Conservation (phyloP, 306 rosid species). For the Fagus sylvatica region DNA sequence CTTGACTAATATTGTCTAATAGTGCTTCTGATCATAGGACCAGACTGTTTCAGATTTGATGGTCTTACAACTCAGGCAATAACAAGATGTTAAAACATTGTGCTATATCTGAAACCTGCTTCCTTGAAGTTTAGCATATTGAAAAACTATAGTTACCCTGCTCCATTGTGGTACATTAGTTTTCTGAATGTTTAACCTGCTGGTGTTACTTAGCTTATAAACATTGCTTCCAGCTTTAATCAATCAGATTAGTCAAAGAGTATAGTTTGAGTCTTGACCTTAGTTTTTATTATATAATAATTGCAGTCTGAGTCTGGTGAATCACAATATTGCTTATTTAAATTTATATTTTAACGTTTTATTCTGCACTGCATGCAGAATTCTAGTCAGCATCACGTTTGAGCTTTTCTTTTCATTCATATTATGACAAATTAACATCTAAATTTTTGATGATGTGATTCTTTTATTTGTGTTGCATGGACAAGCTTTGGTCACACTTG, state of each 20-base stretch:
- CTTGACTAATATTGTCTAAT: background rate
- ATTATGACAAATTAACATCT: background rate
- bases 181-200: background rate
- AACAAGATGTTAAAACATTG: background rate
- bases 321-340: background rate
- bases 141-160: background rate
- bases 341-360: background rate
- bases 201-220: background rate
- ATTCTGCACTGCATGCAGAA: background rate
- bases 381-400: background rate
- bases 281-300: background rate
- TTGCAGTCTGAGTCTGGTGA: background rate
- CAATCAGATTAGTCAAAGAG: background rate
- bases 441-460: background rate
- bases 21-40: background rate
- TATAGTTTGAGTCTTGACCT: background rate
- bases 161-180: background rate
- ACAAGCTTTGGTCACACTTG: slow-evolving; percentile 72
- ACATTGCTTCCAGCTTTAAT: background rate
- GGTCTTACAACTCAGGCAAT: background rate
- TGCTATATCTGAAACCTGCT: background rate
- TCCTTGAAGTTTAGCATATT: background rate
- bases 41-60: background rate
- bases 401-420: background rate
- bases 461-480: slow-evolving; percentile 18